Evolutionary conservation across 129 eudicot genomes (phyloP), one percentile per base, ranked within the genome.

Genomic region (Centella asiatica): DNA sequence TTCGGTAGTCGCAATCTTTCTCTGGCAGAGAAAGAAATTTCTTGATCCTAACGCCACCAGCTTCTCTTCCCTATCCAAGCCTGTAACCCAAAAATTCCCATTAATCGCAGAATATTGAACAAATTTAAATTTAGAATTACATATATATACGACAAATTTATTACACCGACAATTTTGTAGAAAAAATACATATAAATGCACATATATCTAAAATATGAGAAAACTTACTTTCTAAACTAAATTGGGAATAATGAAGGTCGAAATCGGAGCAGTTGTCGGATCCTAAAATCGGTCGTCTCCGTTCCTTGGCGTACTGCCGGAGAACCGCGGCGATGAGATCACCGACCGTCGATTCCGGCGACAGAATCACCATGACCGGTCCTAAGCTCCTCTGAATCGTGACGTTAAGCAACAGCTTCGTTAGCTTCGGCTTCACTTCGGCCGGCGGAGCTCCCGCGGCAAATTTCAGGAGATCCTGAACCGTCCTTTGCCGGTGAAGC

Each of bases 241-340:
- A 92, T 69, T 87, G 99, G 11, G 99, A 92, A 66, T 92, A 92
- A 70, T 92, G 99, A 42, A 92, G 99, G 63, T 78, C 85, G 42
- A 77, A 87, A 2, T 71, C 81, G 20, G 75, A 57, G 5, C 83
- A 65, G 53, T 76, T 69, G 9, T 42, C 26, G 18, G 77, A 67
- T 22, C 63, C 12, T 14, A 93, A 54, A 7, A 80, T 65, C 40
- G 89, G 85, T 13, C 87, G 79, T 27, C 96, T 71, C 5, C 80
- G 81, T 86, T 87, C 99, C 71, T 82, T 87, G 11, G 32, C 28
- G 44, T 84, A 87, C 69, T 76, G 96, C 67, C 77, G 70, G 10
- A 85, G 58, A 27, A 76, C 87, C 52, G 86, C 85, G 23, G 74
- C 76, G 4, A 84, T 85, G 39, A 93, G 55, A 9, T 82, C 99